These are phyloP conservation scores for Panicum miliaceum DNA, from an alignment of 176 grass and related monocot species.

Conservation along the genomic window DNA sequence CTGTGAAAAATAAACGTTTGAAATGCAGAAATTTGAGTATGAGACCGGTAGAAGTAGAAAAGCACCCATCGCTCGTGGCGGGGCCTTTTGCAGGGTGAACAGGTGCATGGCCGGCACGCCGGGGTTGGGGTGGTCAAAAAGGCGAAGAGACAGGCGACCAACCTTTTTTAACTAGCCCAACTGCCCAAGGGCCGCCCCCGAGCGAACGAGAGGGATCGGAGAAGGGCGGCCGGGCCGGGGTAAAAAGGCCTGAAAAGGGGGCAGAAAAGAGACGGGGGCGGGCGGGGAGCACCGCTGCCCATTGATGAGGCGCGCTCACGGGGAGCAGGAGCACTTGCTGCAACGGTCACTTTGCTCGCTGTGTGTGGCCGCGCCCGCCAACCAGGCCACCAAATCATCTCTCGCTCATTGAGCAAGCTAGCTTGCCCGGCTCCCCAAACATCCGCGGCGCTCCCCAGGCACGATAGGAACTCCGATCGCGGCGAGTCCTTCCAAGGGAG, in stretches of 20 bases:
- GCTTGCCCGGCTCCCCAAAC: background rate
- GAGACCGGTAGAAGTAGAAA: background rate
- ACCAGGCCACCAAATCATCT: background rate
- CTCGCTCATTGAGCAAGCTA: background rate
- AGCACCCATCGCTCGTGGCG: background rate
- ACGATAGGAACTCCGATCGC: background rate
- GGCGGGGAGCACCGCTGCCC: background rate
- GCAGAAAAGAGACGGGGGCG: background rate
- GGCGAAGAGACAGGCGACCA: background rate
- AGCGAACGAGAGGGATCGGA: no score
- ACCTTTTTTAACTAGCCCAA: background rate
- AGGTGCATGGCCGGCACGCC: no score
- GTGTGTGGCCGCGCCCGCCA: background rate
- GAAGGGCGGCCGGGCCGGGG: no score
- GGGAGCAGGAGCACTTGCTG: background rate
- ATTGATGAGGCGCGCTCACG: background rate
- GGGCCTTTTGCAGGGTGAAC: no score
- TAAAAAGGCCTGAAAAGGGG: background rate
- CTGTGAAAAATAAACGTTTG: no score
- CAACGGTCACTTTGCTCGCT: conserved; percentile 53
- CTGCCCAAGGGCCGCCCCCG: no score
- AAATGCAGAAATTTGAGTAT: background rate
- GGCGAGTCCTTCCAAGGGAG: conserved; percentile 2
- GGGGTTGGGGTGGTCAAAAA: background rate
- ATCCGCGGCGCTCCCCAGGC: background rate